These are phyloP conservation scores for Ganoderma boninense DNA, from an alignment of 1,284 basidiomycete species.

Conservation along the genomic window DNA sequence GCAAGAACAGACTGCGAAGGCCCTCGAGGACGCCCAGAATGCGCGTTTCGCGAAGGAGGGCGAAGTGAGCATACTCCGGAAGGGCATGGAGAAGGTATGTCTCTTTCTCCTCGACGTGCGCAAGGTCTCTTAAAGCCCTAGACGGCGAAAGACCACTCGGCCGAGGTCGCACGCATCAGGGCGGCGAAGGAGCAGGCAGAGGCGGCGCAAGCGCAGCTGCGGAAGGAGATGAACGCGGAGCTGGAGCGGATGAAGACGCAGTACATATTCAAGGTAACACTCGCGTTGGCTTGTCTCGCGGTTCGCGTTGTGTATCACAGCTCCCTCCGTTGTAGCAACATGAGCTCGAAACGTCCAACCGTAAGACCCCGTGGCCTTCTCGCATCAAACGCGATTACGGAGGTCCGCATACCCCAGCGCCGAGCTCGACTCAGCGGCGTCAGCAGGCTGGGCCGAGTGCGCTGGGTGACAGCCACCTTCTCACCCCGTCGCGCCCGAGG, in stretches of 20 bases:
- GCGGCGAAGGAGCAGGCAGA: constrained; percentile 68
- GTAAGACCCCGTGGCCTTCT: constrained; percentile 56
- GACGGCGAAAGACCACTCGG: constrained; percentile 65
- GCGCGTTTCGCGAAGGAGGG: constrained; percentile 62
- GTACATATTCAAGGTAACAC: constrained; percentile 69
- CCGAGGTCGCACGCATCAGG: constrained; percentile 64
- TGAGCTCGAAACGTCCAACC: constrained; percentile 66
- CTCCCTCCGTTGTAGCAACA: constrained; percentile 61
- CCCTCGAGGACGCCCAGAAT: constrained; percentile 57
- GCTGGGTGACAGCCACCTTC: constrained; percentile 39
- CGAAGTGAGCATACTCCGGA: constrained; percentile 67
- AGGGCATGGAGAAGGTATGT: constrained; percentile 63
- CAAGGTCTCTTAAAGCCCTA: constrained; percentile 38
- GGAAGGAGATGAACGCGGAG: constrained; percentile 70
- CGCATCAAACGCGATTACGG: constrained; percentile 47
- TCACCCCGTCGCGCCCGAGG: constrained; percentile 50
- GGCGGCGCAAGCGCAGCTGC: constrained; percentile 57
- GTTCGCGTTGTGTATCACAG: constrained; percentile 16
- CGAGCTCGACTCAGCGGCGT: constrained; percentile 51
- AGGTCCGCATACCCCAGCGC: constrained; percentile 49
- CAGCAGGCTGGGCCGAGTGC: constrained; percentile 42
- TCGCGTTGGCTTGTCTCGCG: background rate
- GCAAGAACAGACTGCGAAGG: constrained; percentile 53
- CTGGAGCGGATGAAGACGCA: constrained; percentile 76
- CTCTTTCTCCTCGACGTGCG: background rate